phyloP scores from a whole-genome alignment of 1,284 basidiomycete species.

The Sphaerobolus stellatus region DNA sequence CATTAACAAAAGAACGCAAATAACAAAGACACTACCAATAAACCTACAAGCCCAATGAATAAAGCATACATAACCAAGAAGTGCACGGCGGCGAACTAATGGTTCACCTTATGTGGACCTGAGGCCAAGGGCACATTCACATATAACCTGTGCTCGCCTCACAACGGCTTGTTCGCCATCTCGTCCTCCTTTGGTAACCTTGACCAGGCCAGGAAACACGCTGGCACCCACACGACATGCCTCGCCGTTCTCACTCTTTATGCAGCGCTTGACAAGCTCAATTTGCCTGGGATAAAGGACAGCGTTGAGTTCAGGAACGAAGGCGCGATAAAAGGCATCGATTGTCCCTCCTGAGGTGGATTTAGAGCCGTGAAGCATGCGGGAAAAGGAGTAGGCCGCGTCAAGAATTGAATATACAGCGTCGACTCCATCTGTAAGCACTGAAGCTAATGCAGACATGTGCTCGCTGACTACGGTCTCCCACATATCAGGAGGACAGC shows the following conservation, averaged over 20 bases:
- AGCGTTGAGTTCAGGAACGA: conserved; percentile 74
- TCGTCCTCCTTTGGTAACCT: conserved; percentile 53
- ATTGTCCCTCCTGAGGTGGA: conserved; percentile 47
- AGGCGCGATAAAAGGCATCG: conserved; percentile 79
- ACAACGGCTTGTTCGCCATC: conserved; percentile 64
- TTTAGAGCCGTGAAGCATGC: conserved; percentile 76
- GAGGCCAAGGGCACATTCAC: conserved; percentile 66
- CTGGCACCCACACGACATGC: conserved; percentile 72
- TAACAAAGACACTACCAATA: too few relatives aligned
- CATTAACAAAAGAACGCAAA: too few relatives aligned
- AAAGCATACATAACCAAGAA: too few relatives aligned
- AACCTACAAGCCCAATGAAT: too few relatives aligned
- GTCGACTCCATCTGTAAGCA: conserved; percentile 43
- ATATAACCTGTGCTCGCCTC: conserved; percentile 78
- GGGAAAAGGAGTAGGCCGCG: conserved; percentile 69
- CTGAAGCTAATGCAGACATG: conserved; percentile 55
- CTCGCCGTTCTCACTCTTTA: conserved; percentile 69
- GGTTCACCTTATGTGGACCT: too few relatives aligned
- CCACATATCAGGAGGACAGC: conserved; percentile 66
- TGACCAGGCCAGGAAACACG: conserved; percentile 81
- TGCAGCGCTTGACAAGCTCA: conserved; percentile 75
- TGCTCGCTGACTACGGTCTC: conserved; percentile 64
- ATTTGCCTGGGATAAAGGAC: conserved; percentile 65
- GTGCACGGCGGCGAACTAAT: too few relatives aligned
- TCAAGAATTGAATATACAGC: conserved; percentile 58